These are phyloP conservation scores for Cutaneotrichosporon sp. DNA, from an alignment of 1,284 basidiomycete genomes.

Conservation along the genomic window DNA sequence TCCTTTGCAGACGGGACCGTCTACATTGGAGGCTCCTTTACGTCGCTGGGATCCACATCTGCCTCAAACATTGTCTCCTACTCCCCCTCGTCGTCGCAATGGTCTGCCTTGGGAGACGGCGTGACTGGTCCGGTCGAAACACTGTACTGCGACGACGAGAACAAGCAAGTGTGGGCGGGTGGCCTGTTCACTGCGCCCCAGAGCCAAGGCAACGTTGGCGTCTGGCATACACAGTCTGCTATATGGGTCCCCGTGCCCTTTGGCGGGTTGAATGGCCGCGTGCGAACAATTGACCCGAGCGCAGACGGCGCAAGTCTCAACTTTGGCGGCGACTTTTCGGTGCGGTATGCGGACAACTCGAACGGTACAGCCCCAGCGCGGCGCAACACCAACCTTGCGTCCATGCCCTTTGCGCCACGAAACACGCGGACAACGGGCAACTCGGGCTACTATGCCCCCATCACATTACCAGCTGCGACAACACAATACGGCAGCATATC, in stretches of 20 bases:
- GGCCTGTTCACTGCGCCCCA: constrained; percentile 61
- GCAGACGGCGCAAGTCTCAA: constrained; percentile 67
- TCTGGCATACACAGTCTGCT: constrained; percentile 70
- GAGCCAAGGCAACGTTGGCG: constrained; percentile 61
- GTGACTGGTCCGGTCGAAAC: constrained; percentile 64
- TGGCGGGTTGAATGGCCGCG: constrained; percentile 71
- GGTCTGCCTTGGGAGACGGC: constrained; percentile 33
- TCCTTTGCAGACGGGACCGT: constrained; percentile 34
- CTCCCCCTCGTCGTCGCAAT: constrained; percentile 21
- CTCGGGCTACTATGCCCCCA: constrained; percentile 82
- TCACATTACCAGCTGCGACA: constrained; percentile 59
- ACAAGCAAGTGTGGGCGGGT: constrained; percentile 74
- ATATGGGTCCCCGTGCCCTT: constrained; percentile 62
- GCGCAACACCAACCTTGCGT: constrained; percentile 53
- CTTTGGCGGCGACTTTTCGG: constrained; percentile 81
- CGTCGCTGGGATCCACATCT: constrained; percentile 25
- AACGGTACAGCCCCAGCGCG: constrained; percentile 58
- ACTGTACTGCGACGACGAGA: constrained; percentile 72
- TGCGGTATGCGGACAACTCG: constrained; percentile 58
- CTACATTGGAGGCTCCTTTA: constrained; percentile 43
- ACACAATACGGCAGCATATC: constrained; percentile 50
- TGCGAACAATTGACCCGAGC: constrained; percentile 71
- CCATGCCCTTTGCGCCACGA: constrained; percentile 35
- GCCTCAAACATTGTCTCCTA: constrained; percentile 36
- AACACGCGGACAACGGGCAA: constrained; percentile 69